These are phyloP conservation scores for Cardiospermum halicacabum DNA, from an alignment of 345 rosid genomes.

Conservation along the genomic window DNA sequence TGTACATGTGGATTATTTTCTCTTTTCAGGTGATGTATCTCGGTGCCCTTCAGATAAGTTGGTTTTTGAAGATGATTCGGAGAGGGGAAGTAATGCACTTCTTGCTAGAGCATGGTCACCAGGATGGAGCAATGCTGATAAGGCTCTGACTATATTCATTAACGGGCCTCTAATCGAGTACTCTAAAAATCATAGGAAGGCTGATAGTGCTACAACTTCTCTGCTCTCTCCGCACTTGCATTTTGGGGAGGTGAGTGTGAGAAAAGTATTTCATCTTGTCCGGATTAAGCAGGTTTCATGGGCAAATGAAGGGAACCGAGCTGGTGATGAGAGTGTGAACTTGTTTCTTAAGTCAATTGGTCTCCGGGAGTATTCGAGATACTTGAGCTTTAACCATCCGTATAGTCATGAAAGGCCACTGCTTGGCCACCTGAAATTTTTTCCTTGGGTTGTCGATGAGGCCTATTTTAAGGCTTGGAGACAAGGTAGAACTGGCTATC, in stretches of 20 bases:
- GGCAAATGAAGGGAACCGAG: constrained; percentile 91
- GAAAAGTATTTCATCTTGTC: constrained; percentile 91
- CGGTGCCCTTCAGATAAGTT: constrained; percentile 60
- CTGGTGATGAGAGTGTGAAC: constrained; percentile 93
- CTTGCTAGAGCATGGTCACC: constrained; percentile 99
- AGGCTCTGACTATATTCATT: constrained; percentile 77
- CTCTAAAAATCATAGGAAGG: constrained; percentile 83
- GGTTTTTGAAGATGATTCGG: constrained; percentile 86
- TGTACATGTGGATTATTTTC: neutral
- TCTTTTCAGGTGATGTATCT: constrained; percentile 63
- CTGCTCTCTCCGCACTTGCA: constrained; percentile 95
- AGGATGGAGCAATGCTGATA: constrained; percentile 93
- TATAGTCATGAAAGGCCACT: constrained; percentile 88
- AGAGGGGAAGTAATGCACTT: constrained; percentile 96
- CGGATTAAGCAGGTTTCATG: constrained; percentile 86
- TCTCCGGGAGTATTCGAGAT: constrained; percentile 89
- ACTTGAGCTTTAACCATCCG: constrained; percentile 94
- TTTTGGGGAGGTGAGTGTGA: constrained; percentile 96
- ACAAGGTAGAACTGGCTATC: constrained; percentile 98
- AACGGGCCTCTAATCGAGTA: constrained; percentile 87
- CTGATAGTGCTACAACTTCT: constrained; percentile 96
- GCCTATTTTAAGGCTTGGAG: constrained; percentile 96
- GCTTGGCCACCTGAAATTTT: constrained; percentile 89
- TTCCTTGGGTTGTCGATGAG: constrained; percentile 88
- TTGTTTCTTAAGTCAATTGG: constrained; percentile 95